Evolutionary conservation across 2,329 filamentous ascomycete species (phyloP), one percentile per base, ranked within the genome.

Genomic region (Gaeumannomyces tritici): DNA sequence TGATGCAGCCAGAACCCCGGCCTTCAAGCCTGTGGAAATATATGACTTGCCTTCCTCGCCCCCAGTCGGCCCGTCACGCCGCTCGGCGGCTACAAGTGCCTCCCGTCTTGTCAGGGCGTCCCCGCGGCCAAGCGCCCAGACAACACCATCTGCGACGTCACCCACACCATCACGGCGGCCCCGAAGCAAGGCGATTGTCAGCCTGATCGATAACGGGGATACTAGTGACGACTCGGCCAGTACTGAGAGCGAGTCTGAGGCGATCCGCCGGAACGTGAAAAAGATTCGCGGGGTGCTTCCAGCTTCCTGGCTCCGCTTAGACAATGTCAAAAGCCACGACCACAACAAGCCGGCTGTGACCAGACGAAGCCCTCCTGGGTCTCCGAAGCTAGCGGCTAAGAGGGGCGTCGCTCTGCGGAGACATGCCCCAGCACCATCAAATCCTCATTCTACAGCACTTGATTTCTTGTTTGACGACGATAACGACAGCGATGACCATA

Each of bases 261-360:
- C 74, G 15, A 74, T 76, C 29, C 71, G 70, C 11, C 70, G 68
- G 26, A 73, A 76, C 62, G 74, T 75, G 47, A 79, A 73, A 61
- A 76, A 77, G 61, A 83, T 88, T 59, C 79, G 79, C 61, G 85
- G 85, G 27, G 85, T 88, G 9, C 76, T 88, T 57, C 86, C 86
- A 54, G 86, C 86, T n/a, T 89, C 86, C 7, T 88, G 85, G 82
- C 76, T 88, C 62, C 80, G 85, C 55, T 71, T 89, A 28, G 83
- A 87, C 67, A 80, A 83, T 63, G 75, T 79, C 62, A 70, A 71
- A 28, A 65, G 73, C 33, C 72, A 68, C 66, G 63, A 75, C 72
- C 62, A 68, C 67, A 47, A 65, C 71, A 62, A 70, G 70, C 58
- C 59, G 65, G 9, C 65, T 66, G 26, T 70, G 67, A 57, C 72